Percentiles rank a stretch among this genome's conserved stretches.
phyloP scores from a whole-genome alignment of 371 early-diverging fungal species.

The Coemansia sp. region DNA sequence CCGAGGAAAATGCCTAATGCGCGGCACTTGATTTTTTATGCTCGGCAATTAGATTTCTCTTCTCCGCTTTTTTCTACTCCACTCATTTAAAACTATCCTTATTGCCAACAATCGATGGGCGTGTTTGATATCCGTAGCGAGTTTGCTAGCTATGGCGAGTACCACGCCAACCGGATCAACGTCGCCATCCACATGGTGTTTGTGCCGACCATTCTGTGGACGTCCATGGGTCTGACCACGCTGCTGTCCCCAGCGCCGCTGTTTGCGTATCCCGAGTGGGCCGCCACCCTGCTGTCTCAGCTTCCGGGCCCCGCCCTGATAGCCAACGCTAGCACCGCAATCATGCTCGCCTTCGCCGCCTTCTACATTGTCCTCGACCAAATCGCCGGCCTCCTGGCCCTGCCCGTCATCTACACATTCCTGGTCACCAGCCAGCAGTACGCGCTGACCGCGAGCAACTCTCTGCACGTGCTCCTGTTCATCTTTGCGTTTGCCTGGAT shows the following conservation, averaged over 20 bases:
- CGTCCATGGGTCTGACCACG: slow-evolving; percentile 59
- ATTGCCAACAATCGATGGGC: not conserved
- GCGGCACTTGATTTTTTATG: too few species aligned
- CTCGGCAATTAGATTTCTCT: not conserved
- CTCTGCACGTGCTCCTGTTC: slow-evolving; percentile 55
- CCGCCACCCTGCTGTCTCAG: slow-evolving; percentile 21
- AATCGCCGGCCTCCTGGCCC: slow-evolving; percentile 62
- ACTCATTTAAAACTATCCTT: not conserved
- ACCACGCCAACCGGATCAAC: slow-evolving; percentile 77
- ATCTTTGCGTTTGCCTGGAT: slow-evolving; percentile 80
- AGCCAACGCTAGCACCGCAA: slow-evolving; percentile 62
- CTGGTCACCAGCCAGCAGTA: slow-evolving; percentile 63
- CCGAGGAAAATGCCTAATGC: too few species aligned
- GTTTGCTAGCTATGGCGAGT: slow-evolving; percentile 73
- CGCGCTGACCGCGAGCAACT: slow-evolving; percentile 53
- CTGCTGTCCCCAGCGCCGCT: slow-evolving; percentile 38
- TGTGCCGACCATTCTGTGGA: slow-evolving; percentile 90
- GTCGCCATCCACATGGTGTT: slow-evolving; percentile 84
- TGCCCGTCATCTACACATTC: slow-evolving; percentile 63
- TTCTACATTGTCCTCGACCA: slow-evolving; percentile 85
- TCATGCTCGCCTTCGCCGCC: slow-evolving; percentile 55
- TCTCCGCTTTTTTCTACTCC: not conserved
- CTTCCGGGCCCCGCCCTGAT: slow-evolving; percentile 45
- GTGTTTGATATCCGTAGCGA: slow-evolving; percentile 73
- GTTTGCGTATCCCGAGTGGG: slow-evolving; percentile 26